Conservation (phyloP, 768 basidiomycete genomes). For the Neoboletus magnificus region DNA sequence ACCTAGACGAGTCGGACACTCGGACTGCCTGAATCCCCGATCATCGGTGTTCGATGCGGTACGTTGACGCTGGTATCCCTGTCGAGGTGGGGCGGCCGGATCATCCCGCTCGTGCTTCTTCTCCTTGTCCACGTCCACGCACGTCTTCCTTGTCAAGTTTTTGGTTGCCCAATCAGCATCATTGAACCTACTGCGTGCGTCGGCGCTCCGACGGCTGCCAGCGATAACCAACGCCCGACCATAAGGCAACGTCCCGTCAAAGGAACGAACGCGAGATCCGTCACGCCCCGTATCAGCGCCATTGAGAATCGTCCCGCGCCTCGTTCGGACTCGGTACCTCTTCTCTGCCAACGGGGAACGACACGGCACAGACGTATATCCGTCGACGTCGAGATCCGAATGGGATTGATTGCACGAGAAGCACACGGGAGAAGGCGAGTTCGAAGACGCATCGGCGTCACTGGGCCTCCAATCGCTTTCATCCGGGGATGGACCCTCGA, state of each 20-base stretch:
- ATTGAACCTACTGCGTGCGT: not conserved
- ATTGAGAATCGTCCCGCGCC: not conserved
- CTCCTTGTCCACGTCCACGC: not conserved
- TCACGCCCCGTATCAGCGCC: not conserved
- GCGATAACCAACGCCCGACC: not conserved
- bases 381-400: not conserved
- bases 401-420: not conserved
- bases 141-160: not conserved
- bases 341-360: not conserved
- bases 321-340: not conserved
- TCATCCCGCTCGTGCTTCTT: slow-evolving; percentile 5
- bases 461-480: not conserved
- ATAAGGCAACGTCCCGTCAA: not conserved
- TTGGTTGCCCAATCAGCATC: not conserved
- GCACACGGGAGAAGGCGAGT: not conserved
- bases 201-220: not conserved
- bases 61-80: not conserved
- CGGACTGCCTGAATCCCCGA: not conserved
- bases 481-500: slow-evolving; percentile 16
- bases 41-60: not conserved
- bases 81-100: slow-evolving; percentile 17
- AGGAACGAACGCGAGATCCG: not conserved
- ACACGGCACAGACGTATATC: not conserved
- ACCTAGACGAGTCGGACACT: not conserved
- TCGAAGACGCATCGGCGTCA: slow-evolving; percentile 1